A percentile compares a stretch with the other conserved stretches of the same genome.
These are phyloP conservation scores for Pseudopithomyces maydicus DNA, from an alignment of 2,329 filamentous ascomycete species.

Conservation along the genomic window DNA sequence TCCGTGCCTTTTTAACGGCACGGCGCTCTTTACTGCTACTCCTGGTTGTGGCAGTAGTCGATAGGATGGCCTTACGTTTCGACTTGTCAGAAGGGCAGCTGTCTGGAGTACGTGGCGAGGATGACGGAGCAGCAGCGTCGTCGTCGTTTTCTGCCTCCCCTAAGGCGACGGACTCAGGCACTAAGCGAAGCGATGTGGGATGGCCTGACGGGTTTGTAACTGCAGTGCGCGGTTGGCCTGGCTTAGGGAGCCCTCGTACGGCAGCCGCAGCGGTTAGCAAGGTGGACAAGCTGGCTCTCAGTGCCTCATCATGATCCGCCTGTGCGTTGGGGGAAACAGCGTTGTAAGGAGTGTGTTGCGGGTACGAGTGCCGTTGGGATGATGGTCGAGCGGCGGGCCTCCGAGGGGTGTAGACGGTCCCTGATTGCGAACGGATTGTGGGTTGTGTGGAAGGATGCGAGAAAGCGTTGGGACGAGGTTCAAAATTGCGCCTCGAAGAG, in stretches of 20 bases:
- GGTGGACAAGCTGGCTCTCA: conserved; percentile 92
- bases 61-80: conserved; percentile 52
- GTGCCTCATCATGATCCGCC: conserved; percentile 88
- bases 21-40: conserved; percentile 52
- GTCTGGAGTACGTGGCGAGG: conserved; percentile 32
- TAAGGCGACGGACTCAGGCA: conserved; percentile 64
- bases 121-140: conserved; percentile 23
- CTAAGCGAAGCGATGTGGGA: conserved; percentile 61
- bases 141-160: conserved; percentile 44
- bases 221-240: conserved; percentile 40
- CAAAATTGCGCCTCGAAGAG: conserved; percentile 65
- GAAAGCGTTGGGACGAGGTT: conserved; percentile 90
- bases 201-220: conserved; percentile 46
- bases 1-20: conserved; percentile 51
- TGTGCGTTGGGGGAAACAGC: conserved; percentile 77
- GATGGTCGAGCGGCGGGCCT: conserved; percentile 34
- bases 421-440: conserved; percentile 48
- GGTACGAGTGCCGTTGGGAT: conserved; percentile 48
- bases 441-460: conserved; percentile 71
- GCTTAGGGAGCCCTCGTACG: conserved; percentile 78
- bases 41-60: conserved; percentile 32
- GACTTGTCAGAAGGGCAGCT: conserved; percentile 43
- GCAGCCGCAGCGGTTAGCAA: conserved; percentile 93
- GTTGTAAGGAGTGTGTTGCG: conserved; percentile 64
- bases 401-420: conserved; percentile 54